These are phyloP conservation scores for Aureobasidium sp. DNA, from an alignment of 2,329 filamentous ascomycete species.

Conservation along the genomic window DNA sequence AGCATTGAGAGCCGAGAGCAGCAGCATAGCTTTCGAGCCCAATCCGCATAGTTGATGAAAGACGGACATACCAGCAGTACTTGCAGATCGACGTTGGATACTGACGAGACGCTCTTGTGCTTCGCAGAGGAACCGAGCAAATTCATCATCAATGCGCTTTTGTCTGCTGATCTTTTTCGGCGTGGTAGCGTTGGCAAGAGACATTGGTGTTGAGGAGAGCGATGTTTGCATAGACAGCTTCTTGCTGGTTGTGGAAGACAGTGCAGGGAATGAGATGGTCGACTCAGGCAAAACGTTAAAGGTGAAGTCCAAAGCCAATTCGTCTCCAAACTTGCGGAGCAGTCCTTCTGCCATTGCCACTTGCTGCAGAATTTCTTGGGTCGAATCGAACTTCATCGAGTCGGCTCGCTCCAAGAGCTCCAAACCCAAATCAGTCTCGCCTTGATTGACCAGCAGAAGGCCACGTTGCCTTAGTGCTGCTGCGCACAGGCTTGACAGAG, in stretches of 20 bases:
- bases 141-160: constrained; percentile 25
- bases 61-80: constrained; percentile 45
- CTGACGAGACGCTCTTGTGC: constrained; percentile 59
- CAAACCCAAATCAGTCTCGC: constrained; percentile 1
- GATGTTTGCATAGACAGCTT: constrained; percentile 15
- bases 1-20: constrained; percentile 30
- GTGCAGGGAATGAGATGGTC: constrained; percentile 75
- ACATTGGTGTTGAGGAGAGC: constrained; percentile 17
- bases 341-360: constrained; percentile 7
- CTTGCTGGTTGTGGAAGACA: constrained; percentile 27
- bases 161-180: constrained; percentile 13
- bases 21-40: constrained; percentile 28
- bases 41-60: constrained; percentile 43
- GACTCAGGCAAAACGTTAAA: constrained; percentile 90
- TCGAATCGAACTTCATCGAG: not conserved
- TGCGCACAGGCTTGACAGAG: not conserved
- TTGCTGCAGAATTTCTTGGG: constrained; percentile 2
- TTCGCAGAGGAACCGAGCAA: constrained; percentile 52
- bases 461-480: constrained; percentile 9
- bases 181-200: not conserved
- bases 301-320: constrained; percentile 40
- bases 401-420: constrained; percentile 6
- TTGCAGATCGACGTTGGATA: constrained; percentile 48
- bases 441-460: constrained; percentile 1
- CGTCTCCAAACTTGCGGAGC: not conserved